phyloP scores from a whole-genome alignment of 2,329 filamentous ascomycete species.

The Cladosporium halotolerans region DNA sequence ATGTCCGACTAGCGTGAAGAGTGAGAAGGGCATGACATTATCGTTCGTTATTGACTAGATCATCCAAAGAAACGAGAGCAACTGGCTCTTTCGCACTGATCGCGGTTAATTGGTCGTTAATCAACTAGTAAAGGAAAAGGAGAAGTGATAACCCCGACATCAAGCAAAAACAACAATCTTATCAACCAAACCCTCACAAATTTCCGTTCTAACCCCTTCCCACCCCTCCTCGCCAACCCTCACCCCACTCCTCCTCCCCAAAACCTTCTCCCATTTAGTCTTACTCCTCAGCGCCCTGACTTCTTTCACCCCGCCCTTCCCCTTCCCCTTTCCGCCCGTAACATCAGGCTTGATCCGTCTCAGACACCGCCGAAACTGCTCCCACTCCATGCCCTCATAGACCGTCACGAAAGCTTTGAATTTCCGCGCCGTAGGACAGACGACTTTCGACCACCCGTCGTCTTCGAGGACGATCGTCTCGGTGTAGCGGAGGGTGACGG shows the following conservation, averaged over 20 bases:
- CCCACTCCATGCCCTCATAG: constrained; percentile 2
- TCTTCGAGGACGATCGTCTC: constrained; percentile 4
- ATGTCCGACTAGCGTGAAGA: too few species aligned
- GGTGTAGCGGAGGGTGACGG: constrained; percentile 1
- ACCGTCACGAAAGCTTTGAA: not conserved
- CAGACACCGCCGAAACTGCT: constrained; percentile 3
- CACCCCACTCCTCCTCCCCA: not conserved
- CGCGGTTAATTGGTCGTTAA: too few species aligned
- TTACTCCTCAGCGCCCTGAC: not conserved
- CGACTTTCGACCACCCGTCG: constrained; percentile 3
- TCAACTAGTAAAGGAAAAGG: too few species aligned
- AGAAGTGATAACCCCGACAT: not conserved
- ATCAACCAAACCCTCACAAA: not conserved
- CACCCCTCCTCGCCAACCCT: not conserved
- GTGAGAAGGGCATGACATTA: too few species aligned
- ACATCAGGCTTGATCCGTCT: not conserved
- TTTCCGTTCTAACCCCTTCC: not conserved
- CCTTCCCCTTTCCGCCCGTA: not conserved
- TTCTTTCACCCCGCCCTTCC: not conserved
- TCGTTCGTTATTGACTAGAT: too few species aligned
- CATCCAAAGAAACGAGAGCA: too few species aligned
- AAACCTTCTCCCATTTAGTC: not conserved
- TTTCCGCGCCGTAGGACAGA: constrained; percentile 1
- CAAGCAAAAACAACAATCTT: not conserved
- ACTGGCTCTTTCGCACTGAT: too few species aligned